Evolutionary conservation across 139 green algal genomes (phyloP).

Genomic region (Trebouxia sp.): DNA sequence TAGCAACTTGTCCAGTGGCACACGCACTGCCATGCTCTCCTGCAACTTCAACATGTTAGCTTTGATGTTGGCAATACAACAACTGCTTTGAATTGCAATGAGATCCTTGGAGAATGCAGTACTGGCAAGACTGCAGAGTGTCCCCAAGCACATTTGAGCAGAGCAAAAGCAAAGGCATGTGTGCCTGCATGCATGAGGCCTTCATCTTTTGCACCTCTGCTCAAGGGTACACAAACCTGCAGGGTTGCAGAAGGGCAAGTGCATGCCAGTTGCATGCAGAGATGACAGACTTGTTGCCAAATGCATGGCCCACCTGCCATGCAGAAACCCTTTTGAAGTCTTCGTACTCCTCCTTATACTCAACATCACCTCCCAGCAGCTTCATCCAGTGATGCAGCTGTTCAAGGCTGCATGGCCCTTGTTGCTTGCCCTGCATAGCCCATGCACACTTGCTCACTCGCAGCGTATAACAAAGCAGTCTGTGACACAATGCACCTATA

Average conservation of each 20-base stretch:
- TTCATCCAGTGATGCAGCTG: slow-evolving; percentile 10
- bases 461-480: background rate
- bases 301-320: background rate
- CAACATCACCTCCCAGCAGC: background rate
- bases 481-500: background rate
- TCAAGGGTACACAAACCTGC: no score
- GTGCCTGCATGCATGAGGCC: no score
- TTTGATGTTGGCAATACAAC: no score
- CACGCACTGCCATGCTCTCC: slow-evolving; percentile 3
- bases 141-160: no score
- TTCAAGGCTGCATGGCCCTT: background rate
- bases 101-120: no score
- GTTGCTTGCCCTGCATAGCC: slow-evolving; percentile 7
- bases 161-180: no score
- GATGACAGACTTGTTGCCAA: background rate
- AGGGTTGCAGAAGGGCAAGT: background rate
- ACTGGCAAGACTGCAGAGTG: no score
- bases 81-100: no score
- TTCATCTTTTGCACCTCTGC: no score
- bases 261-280: background rate
- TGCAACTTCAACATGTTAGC: background rate
- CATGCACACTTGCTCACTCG: background rate
- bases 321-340: slow-evolving; percentile 1
- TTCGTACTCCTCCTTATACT: background rate
- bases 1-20: background rate